Conservation (phyloP, 2,329 filamentous ascomycete species). For the Dothidotthia symphoricarpi region DNA sequence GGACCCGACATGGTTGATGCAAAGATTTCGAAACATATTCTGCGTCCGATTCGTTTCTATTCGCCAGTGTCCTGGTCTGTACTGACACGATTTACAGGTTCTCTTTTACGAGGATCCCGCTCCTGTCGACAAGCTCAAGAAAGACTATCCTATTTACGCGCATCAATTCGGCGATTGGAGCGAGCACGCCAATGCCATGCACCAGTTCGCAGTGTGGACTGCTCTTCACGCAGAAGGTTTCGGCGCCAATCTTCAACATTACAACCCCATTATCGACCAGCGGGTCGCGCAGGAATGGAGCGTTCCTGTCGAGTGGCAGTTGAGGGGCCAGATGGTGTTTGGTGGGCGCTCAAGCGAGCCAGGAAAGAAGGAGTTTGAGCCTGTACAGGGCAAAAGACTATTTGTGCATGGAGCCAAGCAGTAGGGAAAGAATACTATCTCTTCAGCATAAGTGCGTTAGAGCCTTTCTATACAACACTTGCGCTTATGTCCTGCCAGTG, state of each 20-base stretch:
- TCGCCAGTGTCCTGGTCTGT: too few species aligned
- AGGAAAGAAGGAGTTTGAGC: conserved; percentile 63
- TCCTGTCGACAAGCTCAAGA: conserved; percentile 64
- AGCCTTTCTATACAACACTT: too few species aligned
- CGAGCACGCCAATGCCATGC: conserved; percentile 75
- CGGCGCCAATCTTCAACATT: conserved; percentile 88
- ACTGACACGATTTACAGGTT: conserved; percentile 48
- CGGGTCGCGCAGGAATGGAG: conserved; percentile 69
- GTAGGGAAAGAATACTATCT: conserved; percentile 9
- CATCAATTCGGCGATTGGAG: conserved; percentile 79
- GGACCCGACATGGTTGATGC: conserved; percentile 18
- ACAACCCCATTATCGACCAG: conserved; percentile 80
- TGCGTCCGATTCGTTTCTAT: too few species aligned
- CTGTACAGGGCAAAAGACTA: conserved; percentile 62
- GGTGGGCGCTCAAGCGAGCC: conserved; percentile 59
- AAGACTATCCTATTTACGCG: conserved; percentile 69
- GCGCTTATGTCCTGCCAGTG: too few species aligned
- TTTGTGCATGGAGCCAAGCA: conserved; percentile 42
- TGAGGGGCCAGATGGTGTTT: conserved; percentile 83
- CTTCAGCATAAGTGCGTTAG: too few species aligned
- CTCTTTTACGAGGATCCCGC: conserved; percentile 83
- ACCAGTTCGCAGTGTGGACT: conserved; percentile 78
- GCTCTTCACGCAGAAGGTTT: conserved; percentile 80
- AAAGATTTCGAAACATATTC: conserved; percentile 12
- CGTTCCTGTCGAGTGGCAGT: conserved; percentile 69